phyloP scores from a whole-genome alignment of 2,329 filamentous ascomycete genomes.

The Trichophyton schoenleinii region DNA sequence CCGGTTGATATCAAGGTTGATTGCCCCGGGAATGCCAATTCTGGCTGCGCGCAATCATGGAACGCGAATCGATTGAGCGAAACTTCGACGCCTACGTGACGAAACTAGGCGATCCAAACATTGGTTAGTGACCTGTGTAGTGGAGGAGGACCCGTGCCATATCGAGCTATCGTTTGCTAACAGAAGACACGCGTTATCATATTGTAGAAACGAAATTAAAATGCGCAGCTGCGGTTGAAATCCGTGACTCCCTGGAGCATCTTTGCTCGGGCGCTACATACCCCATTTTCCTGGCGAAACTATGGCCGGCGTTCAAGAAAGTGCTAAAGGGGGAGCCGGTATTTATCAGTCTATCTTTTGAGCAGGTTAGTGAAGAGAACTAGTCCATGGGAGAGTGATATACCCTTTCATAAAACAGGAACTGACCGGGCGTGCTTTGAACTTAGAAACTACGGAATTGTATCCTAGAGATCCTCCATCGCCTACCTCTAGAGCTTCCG shows the following conservation, averaged over 20 bases:
- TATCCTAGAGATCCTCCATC: slow-evolving; percentile 86
- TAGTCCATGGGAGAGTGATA: slow-evolving; percentile 2
- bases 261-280: slow-evolving; percentile 74
- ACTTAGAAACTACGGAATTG: slow-evolving; percentile 75
- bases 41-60: slow-evolving; percentile 8
- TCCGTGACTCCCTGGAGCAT: slow-evolving; percentile 78
- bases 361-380: slow-evolving; percentile 53
- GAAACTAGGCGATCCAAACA: slow-evolving; percentile 37
- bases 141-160: slow-evolving; percentile 3
- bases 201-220: slow-evolving; percentile 64
- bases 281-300: slow-evolving; percentile 64
- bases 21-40: slow-evolving; percentile 5
- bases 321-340: slow-evolving; percentile 76
- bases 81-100: slow-evolving; percentile 39
- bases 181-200: background rate
- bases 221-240: slow-evolving; percentile 66
- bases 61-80: slow-evolving; percentile 29
- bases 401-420: background rate
- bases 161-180: slow-evolving; percentile 5
- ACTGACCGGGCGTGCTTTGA: background rate
- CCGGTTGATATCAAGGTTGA: background rate
- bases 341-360: slow-evolving; percentile 78
- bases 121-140: slow-evolving; percentile 28
- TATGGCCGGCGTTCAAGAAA: slow-evolving; percentile 80
- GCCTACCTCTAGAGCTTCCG: slow-evolving; percentile 60